Evolutionary conservation across 805 yeast species (phyloP), one percentile per base, ranked within the genome.

Genomic region (Yarrowia sp.): DNA sequence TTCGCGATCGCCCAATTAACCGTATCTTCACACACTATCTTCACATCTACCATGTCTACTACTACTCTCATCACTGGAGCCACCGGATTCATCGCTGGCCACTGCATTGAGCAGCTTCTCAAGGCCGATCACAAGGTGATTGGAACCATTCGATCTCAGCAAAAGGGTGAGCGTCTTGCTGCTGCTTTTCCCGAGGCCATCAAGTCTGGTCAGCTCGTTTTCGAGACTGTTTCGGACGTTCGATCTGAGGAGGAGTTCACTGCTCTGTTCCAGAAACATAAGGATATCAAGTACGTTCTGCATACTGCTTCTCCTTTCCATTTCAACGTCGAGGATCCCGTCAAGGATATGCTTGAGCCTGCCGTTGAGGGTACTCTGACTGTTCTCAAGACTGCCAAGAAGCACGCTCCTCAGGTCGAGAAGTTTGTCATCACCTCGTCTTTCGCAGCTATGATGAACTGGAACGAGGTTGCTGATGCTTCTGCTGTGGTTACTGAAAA

Each of bases 371-470:
- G 85, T 28, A 81, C 84, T 22, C 68, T 72, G 36, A 77, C 76
- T 67, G 79, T 81, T 14, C 75, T 82, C 58, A 66, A 69, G 21
- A 78, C 83, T 0, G 74, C 79, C 44, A 68, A 72, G 59, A 65
- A 70, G 17, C 78, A 79, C 0, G 77, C 58, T n/a, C 58, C 58
- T 28, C 38, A 51, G 58, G 58, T 82, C 19, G 72, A 74, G 63
- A 71, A 74, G 16, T 81, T 82, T 4, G 83, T 82, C 12, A 69
- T 81, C 19, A 81, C 84, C 2, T 81, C 85, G 0, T 82, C 85
- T 0, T 24, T 75, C 67, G 87, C 86, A n/a, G 83, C 89, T 1
- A 74, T 84, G 43, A 56, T 74, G 19, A n/a, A 22, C 58, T 51
- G 41, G 58, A 21, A 22, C 41, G 19, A 62, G 32, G 69, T 75